phyloP scores from a whole-genome alignment of 2,329 filamentous ascomycete species.

The Colletotrichum tropicicola region DNA sequence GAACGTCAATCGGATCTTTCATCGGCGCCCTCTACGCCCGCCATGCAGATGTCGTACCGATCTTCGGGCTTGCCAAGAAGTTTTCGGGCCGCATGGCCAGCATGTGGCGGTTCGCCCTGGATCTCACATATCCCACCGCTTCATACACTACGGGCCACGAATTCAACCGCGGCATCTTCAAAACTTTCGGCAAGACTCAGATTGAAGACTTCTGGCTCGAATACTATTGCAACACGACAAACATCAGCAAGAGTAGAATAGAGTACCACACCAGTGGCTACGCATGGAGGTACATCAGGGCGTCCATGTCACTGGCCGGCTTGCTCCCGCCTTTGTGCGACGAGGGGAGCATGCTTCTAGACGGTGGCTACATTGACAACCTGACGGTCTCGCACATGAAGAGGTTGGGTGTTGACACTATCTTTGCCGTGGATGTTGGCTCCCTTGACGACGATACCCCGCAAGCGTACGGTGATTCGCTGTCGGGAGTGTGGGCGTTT shows the following conservation, averaged over 20 bases:
- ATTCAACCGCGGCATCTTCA: constrained; percentile 99
- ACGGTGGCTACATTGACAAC: constrained; percentile 97
- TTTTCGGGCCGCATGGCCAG: constrained; percentile 99
- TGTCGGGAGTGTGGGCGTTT: constrained; percentile 95
- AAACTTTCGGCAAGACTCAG: constrained; percentile 94
- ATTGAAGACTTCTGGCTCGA: constrained; percentile 99
- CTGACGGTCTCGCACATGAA: constrained; percentile 98
- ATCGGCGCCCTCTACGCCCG: constrained; percentile 95
- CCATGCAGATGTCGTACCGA: constrained; percentile 95
- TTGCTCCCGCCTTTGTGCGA: constrained; percentile 94
- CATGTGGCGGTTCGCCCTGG: constrained; percentile 97
- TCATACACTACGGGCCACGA: constrained; percentile 99
- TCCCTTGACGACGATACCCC: constrained; percentile 91
- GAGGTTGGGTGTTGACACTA: constrained; percentile 87
- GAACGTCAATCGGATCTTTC: constrained; percentile 95
- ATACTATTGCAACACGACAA: constrained; percentile 99
- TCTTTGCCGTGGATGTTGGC: constrained; percentile 96
- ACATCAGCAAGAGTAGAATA: constrained; percentile 91
- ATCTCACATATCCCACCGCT: constrained; percentile 93
- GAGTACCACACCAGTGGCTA: constrained; percentile 98
- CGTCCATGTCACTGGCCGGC: constrained; percentile 96
- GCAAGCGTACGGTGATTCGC: constrained; percentile 90
- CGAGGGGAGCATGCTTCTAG: constrained; percentile 94
- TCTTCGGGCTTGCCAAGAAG: constrained; percentile 96
- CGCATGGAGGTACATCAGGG: constrained; percentile 95